Evolutionary conservation across 768 basidiomycete species (phyloP).

Genomic region (Mycena chlorophos): DNA sequence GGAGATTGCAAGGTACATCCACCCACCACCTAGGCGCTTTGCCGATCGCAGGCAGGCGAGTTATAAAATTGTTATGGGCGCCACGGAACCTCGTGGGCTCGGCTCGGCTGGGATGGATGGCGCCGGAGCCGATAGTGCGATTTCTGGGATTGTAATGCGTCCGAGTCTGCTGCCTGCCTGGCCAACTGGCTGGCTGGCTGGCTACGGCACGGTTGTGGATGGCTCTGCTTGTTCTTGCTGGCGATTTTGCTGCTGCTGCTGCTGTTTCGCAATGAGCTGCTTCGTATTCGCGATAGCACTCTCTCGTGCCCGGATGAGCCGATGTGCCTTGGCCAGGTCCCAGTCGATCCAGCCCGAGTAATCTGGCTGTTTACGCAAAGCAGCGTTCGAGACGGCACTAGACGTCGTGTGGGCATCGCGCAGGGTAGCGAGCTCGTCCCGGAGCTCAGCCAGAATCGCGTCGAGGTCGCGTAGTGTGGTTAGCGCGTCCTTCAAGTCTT

Average conservation of each 20-base stretch:
- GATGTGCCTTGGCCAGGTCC: slow-evolving; percentile 63
- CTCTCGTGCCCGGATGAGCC: slow-evolving; percentile 70
- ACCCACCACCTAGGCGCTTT: no score
- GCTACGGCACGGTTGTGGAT: neutral
- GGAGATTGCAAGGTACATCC: no score
- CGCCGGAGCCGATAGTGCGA: no score
- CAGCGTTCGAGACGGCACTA: neutral
- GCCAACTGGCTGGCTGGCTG: neutral
- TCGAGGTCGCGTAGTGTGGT: slow-evolving; percentile 61
- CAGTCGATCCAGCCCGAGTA: slow-evolving; percentile 44
- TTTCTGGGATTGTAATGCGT: no score
- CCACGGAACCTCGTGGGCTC: no score
- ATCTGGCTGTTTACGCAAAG: slow-evolving; percentile 35
- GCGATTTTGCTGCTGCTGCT: neutral
- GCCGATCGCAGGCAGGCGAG: no score
- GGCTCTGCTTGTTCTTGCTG: neutral
- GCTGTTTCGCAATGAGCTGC: slow-evolving; percentile 47
- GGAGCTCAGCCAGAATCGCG: slow-evolving; percentile 55
- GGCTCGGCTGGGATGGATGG: no score
- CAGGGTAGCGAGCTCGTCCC: slow-evolving; percentile 45
- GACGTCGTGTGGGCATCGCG: slow-evolving; percentile 7
- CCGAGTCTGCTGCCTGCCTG: no score
- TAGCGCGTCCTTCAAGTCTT: slow-evolving; percentile 66
- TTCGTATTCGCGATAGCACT: slow-evolving; percentile 66
- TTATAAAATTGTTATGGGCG: no score